Conservation (phyloP, 192 early-diverging fungal genomes). For the Coemansia sp. region DNA sequence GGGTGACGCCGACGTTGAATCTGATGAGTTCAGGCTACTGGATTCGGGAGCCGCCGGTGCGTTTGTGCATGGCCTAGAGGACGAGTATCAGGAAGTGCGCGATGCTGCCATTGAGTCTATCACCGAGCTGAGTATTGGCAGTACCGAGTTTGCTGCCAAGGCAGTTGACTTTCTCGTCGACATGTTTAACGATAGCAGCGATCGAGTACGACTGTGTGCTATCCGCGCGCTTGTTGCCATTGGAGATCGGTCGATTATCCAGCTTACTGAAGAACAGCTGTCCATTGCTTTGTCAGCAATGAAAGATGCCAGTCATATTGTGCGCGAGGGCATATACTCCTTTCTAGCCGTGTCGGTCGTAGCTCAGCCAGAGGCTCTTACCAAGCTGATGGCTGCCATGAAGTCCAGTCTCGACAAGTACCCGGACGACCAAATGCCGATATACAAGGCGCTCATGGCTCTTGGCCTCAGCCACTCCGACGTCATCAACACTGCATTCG, state of each 20-base stretch:
- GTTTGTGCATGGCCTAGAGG: slow-evolving; percentile 95
- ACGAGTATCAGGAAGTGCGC: slow-evolving; percentile 88
- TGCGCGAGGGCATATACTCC: slow-evolving; percentile 71
- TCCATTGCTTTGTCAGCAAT: slow-evolving; percentile 70
- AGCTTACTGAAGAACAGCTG: slow-evolving; percentile 72
- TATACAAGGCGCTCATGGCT: slow-evolving; percentile 65
- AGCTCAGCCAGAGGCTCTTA: slow-evolving; percentile 41
- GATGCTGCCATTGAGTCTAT: slow-evolving; percentile 86
- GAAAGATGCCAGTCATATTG: slow-evolving; percentile 67
- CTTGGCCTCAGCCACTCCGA: slow-evolving; percentile 65
- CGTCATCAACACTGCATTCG: slow-evolving; percentile 40
- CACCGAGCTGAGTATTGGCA: slow-evolving; percentile 70
- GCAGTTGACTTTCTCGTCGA: slow-evolving; percentile 85
- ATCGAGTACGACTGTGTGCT: slow-evolving; percentile 78
- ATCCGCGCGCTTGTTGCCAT: slow-evolving; percentile 75
- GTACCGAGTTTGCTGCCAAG: slow-evolving; percentile 66
- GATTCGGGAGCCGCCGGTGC: slow-evolving; percentile 87
- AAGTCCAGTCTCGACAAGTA: slow-evolving; percentile 63
- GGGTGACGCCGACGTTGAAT: slow-evolving; percentile 68
- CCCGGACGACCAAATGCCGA: slow-evolving; percentile 65
- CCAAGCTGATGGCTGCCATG: slow-evolving; percentile 60
- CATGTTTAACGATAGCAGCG: slow-evolving; percentile 97
- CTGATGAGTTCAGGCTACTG: slow-evolving; percentile 65
- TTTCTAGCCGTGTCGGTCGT: slow-evolving; percentile 64
- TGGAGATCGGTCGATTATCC: slow-evolving; percentile 56